Evolutionary conservation across 2,329 filamentous ascomycete species (phyloP).

Genomic region (Cladosporium oxysporum): DNA sequence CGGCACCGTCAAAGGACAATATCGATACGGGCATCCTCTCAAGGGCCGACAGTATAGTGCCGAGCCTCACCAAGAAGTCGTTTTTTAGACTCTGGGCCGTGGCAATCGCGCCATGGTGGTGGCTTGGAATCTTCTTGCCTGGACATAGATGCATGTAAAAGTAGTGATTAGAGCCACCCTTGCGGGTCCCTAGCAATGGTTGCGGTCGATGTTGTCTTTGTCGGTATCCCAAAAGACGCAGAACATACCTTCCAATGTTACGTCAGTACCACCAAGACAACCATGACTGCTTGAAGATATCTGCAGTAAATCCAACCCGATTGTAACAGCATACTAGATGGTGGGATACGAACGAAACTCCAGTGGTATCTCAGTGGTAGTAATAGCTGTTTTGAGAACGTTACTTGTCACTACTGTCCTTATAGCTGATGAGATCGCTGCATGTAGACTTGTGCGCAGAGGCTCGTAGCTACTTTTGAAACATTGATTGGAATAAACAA

Average conservation of each 20-base stretch:
- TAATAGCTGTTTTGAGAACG: not conserved
- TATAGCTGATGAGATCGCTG: not conserved
- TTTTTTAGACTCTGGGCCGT: not conserved
- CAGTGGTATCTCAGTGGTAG: not conserved
- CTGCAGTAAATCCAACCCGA: not conserved
- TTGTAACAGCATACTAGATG: not conserved
- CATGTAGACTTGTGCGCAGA: not conserved
- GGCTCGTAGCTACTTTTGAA: not conserved
- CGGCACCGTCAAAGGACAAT: not conserved
- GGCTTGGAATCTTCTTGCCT: not conserved
- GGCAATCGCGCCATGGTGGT: not conserved
- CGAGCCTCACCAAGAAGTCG: not conserved
- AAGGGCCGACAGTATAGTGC: not conserved
- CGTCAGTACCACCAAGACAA: not conserved
- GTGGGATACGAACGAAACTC: not conserved
- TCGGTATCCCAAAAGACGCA: not conserved
- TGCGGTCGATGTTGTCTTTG: not conserved
- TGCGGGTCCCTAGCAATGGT: not conserved
- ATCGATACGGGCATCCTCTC: not conserved
- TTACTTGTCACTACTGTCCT: not conserved
- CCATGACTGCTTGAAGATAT: not conserved
- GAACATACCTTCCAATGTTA: not conserved
- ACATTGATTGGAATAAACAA: not conserved
- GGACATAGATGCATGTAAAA: not conserved
- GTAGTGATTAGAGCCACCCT: not conserved